These are phyloP conservation scores for Trametes maxima DNA, from an alignment of 768 basidiomycete species.

Conservation along the genomic window DNA sequence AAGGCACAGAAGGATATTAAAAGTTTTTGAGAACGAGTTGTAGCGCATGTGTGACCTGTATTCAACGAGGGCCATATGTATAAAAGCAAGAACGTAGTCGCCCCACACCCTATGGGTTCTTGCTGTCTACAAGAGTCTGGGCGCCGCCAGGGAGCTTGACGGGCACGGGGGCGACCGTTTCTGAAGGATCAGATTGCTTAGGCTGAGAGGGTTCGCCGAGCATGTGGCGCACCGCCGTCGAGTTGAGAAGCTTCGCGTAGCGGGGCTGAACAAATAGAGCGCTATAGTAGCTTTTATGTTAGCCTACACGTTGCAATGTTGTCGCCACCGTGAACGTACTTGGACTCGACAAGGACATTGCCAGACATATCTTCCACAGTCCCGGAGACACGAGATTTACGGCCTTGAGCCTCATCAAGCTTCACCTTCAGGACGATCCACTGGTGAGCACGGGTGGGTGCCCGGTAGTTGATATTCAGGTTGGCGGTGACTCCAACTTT, in stretches of 20 bases:
- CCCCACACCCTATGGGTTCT: conserved; percentile 2
- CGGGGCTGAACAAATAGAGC: conserved; percentile 88
- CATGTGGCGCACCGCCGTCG: conserved; percentile 56
- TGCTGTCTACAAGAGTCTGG: conserved; percentile 16
- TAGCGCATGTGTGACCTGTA: too few species aligned
- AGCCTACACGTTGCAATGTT: not conserved
- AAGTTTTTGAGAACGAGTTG: too few species aligned
- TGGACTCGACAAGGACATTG: conserved; percentile 77
- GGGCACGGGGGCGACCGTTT: conserved; percentile 27
- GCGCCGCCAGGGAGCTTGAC: conserved; percentile 25
- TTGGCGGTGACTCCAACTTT: conserved; percentile 93
- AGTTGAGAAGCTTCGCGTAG: conserved; percentile 78
- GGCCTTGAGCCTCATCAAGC: conserved; percentile 68
- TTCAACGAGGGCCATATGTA: too few species aligned
- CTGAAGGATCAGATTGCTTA: conserved; percentile 25
- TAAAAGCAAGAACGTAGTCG: too few species aligned
- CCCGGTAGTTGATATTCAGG: conserved; percentile 77
- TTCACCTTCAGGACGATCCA: conserved; percentile 81
- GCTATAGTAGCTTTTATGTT: conserved; percentile 38
- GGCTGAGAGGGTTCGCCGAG: conserved; percentile 57
- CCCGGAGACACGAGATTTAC: conserved; percentile 75
- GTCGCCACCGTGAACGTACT: conserved; percentile 46
- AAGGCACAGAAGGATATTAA: not conserved
- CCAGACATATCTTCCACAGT: conserved; percentile 82
- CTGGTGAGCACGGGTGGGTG: conserved; percentile 89